Evolutionary conservation across 208 protist species (phyloP), one percentile per base, ranked within the genome.

Genomic region (Angomonas deanei): DNA sequence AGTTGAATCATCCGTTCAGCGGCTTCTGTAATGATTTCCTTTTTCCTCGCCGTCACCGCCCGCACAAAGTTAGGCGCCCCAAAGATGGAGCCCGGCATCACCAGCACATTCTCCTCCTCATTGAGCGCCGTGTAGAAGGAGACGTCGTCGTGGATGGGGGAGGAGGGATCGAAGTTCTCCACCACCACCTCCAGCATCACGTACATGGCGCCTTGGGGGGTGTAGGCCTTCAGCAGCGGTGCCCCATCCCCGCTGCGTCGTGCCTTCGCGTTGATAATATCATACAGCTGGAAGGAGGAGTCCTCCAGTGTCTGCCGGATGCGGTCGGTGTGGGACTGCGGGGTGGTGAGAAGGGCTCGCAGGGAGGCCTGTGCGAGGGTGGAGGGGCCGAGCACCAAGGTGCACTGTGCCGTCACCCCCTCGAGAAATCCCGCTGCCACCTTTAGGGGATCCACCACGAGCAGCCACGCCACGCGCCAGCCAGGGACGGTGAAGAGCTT

Each of bases 401-500:
- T 76, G 6, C 81, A 66, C 21, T 94, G 66, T 3, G 52, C 61
- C 49, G 67, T 32, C 50, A 96, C 76, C 50, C 82, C 86, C 1
- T 70, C 33, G 49, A 57, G 32, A 64, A 70, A 86, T 21, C 64
- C 64, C 10, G 32, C 34, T 28, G 67, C 73, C n/a, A 72, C 61
- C 13, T 71, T 61, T 19, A 62, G 64, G 53, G 39, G 75, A 32
- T 97, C 92, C 28, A 96, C 62, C 10, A 97, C 69, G 2, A 88
- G n/a, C 26, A 88, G 62, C 92, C 93, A 97, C 28, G 93, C 93
- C 23, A 97, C 53, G 38, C 96, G 85, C 92, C 92, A 98, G 24
- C 96, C 96, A 31, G 96, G 96, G 19, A 96, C 88, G 0, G 97
- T 62, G 54, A 86, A 96, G 32, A 78, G 84, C 66, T 98, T 98